A percentile compares a stretch with the other conserved stretches of the same genome.
Evolutionary conservation across 1,139 yeast species (phyloP).

Genomic region (Geotrichum restrictum): DNA sequence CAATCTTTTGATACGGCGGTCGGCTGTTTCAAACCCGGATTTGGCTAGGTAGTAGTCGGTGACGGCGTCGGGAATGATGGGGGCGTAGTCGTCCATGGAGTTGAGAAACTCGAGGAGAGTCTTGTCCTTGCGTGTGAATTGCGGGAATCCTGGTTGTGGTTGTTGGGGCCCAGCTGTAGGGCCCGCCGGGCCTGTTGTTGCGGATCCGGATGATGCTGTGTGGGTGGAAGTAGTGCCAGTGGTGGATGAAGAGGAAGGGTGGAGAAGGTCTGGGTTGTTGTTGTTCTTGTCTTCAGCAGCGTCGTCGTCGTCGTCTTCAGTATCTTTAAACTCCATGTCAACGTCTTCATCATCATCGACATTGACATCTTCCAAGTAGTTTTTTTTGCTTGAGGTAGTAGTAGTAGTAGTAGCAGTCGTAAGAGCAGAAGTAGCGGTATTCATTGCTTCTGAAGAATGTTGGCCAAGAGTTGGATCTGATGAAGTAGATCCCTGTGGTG

Average conservation of each 20-base stretch:
- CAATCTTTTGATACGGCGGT: conserved; percentile 73
- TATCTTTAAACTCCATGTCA: conserved; percentile 29
- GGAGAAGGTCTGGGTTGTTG: too few species aligned
- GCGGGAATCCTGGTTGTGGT: conserved; percentile 50
- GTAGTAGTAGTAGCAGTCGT: too few species aligned
- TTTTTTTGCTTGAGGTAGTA: neutral
- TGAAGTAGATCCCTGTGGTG: too few species aligned
- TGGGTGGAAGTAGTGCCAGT: too few species aligned
- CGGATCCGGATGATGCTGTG: too few species aligned
- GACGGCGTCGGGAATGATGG: conserved; percentile 97
- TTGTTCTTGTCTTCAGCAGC: conserved; percentile 9
- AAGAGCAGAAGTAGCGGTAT: too few species aligned
- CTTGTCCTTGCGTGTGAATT: conserved; percentile 76
- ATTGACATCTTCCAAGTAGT: conserved; percentile 2
- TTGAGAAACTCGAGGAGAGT: conserved; percentile 80
- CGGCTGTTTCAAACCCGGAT: conserved; percentile 83
- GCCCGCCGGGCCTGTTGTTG: too few species aligned
- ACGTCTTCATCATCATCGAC: conserved; percentile 23
- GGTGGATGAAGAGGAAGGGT: too few species aligned
- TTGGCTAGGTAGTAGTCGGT: conserved; percentile 87
- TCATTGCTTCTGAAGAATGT: too few species aligned
- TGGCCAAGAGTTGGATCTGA: too few species aligned
- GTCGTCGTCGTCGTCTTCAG: conserved; percentile 23
- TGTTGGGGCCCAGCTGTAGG: too few species aligned
- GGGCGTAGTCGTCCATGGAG: conserved; percentile 90